Evolutionary conservation across 306 rosid species (phyloP).

Genomic region (Trifolium dubium): DNA sequence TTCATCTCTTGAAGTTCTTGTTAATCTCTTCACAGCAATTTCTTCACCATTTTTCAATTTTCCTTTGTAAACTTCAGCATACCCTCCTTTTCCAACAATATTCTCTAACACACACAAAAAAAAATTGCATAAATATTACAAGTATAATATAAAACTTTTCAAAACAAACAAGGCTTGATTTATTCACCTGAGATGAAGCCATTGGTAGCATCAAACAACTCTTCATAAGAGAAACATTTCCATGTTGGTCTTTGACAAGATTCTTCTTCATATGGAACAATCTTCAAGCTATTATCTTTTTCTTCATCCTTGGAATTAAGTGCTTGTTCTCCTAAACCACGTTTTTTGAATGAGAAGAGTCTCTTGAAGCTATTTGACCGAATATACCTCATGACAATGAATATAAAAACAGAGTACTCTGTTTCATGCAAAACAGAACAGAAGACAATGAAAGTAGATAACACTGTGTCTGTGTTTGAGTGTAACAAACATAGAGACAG

Average conservation of each 20-base stretch:
- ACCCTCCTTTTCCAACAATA: conserved; percentile 90
- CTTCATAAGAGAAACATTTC: conserved; percentile 88
- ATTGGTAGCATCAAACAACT: conserved; percentile 74
- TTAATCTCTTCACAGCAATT: conserved; percentile 87
- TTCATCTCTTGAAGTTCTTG: conserved; percentile 72
- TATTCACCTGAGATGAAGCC: conserved; percentile 76
- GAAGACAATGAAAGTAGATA: conserved; percentile 19
- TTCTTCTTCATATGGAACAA: conserved; percentile 39
- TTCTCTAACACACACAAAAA: conserved; percentile 57
- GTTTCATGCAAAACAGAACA: conserved; percentile 42
- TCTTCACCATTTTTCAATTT: conserved; percentile 61
- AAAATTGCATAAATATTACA: background rate
- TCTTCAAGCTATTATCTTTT: conserved; percentile 33
- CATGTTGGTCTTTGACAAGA: conserved; percentile 68
- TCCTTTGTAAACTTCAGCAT: conserved; percentile 91
- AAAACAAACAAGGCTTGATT: background rate
- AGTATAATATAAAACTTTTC: background rate
- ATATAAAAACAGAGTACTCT: conserved; percentile 43
- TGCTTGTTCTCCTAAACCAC: conserved; percentile 51
- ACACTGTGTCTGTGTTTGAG: conserved; percentile 1
- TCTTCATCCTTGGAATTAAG: conserved; percentile 39
- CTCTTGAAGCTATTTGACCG: conserved; percentile 69
- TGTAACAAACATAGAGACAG: conserved; percentile 33
- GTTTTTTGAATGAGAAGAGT: conserved; percentile 73
- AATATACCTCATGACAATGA: conserved; percentile 67